Base-by-base conservation (phyloP, 805 yeast species). In the Schwanniomyces vanrijiae region DNA sequence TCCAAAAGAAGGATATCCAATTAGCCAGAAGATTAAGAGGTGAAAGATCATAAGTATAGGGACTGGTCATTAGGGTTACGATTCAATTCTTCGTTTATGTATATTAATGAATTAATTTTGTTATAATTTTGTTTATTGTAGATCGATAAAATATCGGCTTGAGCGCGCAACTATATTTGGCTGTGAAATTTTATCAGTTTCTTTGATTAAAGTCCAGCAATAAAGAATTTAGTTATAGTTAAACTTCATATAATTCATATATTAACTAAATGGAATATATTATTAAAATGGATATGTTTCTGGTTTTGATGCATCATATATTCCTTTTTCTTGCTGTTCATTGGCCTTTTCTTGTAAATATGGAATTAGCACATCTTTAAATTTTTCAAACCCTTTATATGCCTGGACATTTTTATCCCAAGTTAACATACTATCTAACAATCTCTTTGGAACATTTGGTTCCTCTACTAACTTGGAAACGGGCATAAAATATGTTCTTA, bases 401-500 rank as follows among this genome's bases (percentile, higher is more conserved):
- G 74, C 81, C 50, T 71, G 73, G 38, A 84, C 88, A 54, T 80
- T 86, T 1, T 67, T 76, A 9, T 70, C 65, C 89, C 89, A 84
- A 49, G 83, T 77, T 43, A 68, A 61, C 35, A 84, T 76, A 13
- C 85, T 87, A 56, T 81, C 71, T 37, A 81, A 67, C 53, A 83
- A 69, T 53, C 89, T 70, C 50, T 81, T 66, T 4, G 89, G 88
- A 24, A 84, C 69, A 52, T 73, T 75, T 7, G 87, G 86, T 61
- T 84, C 88, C 53, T 78, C 56, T 48, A 78, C 76, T 42, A 84
- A 59, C 49, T 81, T 76, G 3, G 68, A 64, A 25, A 83, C 56
- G 6, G 87, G 86, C 19, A 76, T 55, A 60, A 83, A 82, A 55
- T 83, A 83, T 0, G 88, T 84, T 54, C 88, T 69, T 42, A 83